Evolutionary conservation across 2,329 filamentous ascomycete species (phyloP), one percentile per base, ranked within the genome.

Genomic region (Calonectria montana): DNA sequence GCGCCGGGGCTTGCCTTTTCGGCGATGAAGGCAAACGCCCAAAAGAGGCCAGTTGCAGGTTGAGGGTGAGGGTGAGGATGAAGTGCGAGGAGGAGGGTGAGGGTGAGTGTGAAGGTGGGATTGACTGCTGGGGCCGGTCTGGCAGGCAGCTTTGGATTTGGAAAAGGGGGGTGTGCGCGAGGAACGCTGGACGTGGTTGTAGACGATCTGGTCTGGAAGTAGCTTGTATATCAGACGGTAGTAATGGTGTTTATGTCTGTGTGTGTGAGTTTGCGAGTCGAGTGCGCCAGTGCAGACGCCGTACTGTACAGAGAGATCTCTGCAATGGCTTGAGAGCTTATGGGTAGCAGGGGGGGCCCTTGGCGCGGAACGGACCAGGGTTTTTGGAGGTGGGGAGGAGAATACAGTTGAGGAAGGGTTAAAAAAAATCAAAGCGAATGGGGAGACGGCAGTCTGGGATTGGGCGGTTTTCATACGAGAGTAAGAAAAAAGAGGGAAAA

Each of bases 1-100:
- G 31, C 13, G 47, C 53, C 50, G 65, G 65, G 65, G 70, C 53
- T 69, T 61, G 25, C 63, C 50, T 61, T 61, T 67, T 67, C 37
- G 41, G 65, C 61, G 35, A 65, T 65, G 61, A 45, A 57, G 53
- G 53, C 53, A 57, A 57, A 57, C 53, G 53, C 53, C 53, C 65
- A 35, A 57, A 59, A 67, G 53, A 35, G 48, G 65, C 41, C 39
- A 61, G 53, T 67, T 66, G 64, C 64, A 66, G 64, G 31, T 43
- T 41, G 48, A 57, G 29, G 35, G 39, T 25, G 39, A 45, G 62
- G 31, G 27, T 35, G 31, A 35, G 31, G 31, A 10, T 12, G 31
- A 35, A 61, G 57, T 27, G 57, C 35, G 57, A 45, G 62, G 35
- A 13, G 9, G 31, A 35, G 31, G 9, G 31, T 35, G 31, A 35